These are phyloP conservation scores for Ophiostoma angusticollis DNA, from an alignment of 2,329 filamentous ascomycete species.

Conservation along the genomic window DNA sequence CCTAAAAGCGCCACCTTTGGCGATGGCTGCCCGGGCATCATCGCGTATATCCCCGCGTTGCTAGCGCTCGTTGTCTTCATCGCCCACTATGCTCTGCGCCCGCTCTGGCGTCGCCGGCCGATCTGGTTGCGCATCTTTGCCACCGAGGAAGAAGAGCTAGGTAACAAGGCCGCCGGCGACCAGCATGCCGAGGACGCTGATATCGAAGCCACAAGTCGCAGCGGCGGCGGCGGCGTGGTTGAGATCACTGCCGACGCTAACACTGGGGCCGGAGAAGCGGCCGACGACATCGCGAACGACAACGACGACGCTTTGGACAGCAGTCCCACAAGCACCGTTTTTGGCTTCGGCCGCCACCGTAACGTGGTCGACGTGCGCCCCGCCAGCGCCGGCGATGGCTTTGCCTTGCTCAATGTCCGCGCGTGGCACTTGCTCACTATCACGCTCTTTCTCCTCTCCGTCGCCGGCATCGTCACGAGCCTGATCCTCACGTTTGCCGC, in stretches of 20 bases:
- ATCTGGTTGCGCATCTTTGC: conserved; percentile 24
- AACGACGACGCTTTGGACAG: conserved; percentile 4
- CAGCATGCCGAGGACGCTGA: conserved; percentile 1
- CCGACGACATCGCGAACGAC: too few relatives aligned
- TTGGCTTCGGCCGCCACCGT: conserved; percentile 6
- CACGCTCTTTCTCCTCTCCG: conserved; percentile 25
- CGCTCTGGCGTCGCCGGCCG: conserved; percentile 21
- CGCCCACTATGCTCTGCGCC: conserved; percentile 20
- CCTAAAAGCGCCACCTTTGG: conserved; percentile 19
- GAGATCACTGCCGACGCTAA: neutral
- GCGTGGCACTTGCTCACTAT: conserved; percentile 20
- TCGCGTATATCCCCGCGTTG: conserved; percentile 22
- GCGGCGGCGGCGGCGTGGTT: neutral
- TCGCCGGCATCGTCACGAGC: conserved; percentile 20
- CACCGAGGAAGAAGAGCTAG: conserved; percentile 16
- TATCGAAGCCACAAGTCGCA: neutral
- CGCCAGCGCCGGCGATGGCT: neutral
- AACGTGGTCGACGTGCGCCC: conserved; percentile 4
- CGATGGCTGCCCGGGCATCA: conserved; percentile 20
- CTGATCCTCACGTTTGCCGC: conserved; percentile 11
- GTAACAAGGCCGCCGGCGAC: neutral
- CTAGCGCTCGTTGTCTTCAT: conserved; percentile 19
- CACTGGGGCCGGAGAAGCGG: neutral
- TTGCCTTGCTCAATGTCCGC: conserved; percentile 3
- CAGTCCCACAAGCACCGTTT: conserved; percentile 7